phyloP scores from a whole-genome alignment of 164 flowering plant genomes.

The Buxus sempervirens region DNA sequence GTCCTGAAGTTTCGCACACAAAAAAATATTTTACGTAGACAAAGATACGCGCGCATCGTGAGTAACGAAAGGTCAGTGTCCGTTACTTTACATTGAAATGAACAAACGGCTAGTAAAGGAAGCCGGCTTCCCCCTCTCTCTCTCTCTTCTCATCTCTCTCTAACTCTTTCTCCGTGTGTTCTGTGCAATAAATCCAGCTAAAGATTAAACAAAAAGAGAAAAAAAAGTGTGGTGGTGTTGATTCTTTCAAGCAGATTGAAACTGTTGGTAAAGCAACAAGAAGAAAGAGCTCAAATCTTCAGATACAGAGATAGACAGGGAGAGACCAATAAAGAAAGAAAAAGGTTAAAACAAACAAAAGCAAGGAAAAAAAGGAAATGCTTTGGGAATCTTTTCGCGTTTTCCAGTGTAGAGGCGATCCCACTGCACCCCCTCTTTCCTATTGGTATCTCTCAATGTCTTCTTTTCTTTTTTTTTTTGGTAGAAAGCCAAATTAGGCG shows the following conservation, averaged over 20 bases:
- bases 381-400: conserved; percentile 32
- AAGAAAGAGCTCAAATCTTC: conserved; percentile 9
- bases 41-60: no score
- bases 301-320: conserved; percentile 7
- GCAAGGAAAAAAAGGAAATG: conserved; percentile 10
- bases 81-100: no score
- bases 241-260: conserved; percentile 5
- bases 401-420: conserved; percentile 28
- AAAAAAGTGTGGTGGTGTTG: not conserved
- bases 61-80: no score
- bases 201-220: not conserved
- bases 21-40: no score
- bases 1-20: no score
- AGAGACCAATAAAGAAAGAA: conserved; percentile 2
- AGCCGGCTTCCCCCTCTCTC: no score
- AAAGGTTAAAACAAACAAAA: conserved; percentile 16
- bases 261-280: conserved; percentile 5
- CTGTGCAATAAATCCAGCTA: no score
- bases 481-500: no score
- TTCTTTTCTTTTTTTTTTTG: no score
- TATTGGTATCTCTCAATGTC: conserved; percentile 19
- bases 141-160: not conserved
- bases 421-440: conserved; percentile 17
- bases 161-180: not conserved
- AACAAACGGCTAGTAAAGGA: no score